A percentile compares a stretch with the other conserved stretches of the same genome.
These are phyloP conservation scores for Ramaria rubella DNA, from an alignment of 768 basidiomycete genomes.

Conservation along the genomic window DNA sequence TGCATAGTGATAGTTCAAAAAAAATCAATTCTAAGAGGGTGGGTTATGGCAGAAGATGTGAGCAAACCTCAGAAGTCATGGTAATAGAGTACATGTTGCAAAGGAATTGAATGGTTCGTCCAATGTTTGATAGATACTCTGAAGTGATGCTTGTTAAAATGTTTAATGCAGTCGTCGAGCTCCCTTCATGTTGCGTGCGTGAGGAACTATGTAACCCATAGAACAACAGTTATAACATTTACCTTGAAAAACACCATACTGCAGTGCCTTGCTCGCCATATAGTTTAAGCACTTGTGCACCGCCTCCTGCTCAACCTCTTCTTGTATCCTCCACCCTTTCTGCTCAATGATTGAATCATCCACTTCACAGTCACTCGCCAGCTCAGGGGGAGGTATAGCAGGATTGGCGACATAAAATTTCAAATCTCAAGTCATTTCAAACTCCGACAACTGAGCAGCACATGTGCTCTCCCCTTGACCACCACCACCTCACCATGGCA, in stretches of 20 bases:
- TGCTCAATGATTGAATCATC: constrained; percentile 19
- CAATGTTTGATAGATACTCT: constrained; percentile 81
- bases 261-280: constrained; percentile 71
- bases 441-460: too few relatives aligned
- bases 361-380: constrained; percentile 4
- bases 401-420: too few relatives aligned
- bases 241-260: constrained; percentile 93
- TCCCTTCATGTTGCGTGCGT: constrained; percentile 36
- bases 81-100: constrained; percentile 71
- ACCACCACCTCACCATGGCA: too few relatives aligned
- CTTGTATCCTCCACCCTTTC: constrained; percentile 18
- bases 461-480: too few relatives aligned
- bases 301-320: constrained; percentile 22
- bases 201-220: not conserved
- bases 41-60: not conserved
- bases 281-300: constrained; percentile 62
- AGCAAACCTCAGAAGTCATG: constrained; percentile 79
- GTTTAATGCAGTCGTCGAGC: constrained; percentile 70
- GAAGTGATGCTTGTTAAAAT: constrained; percentile 69
- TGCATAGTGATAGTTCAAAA: constrained; percentile 50
- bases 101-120: constrained; percentile 75
- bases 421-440: too few relatives aligned
- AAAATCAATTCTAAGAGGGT: not conserved
- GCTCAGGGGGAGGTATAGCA: constrained; percentile 1
- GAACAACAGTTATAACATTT: constrained; percentile 19